Base-by-base conservation (phyloP, 805 yeast species). In the Candida awuae region DNA sequence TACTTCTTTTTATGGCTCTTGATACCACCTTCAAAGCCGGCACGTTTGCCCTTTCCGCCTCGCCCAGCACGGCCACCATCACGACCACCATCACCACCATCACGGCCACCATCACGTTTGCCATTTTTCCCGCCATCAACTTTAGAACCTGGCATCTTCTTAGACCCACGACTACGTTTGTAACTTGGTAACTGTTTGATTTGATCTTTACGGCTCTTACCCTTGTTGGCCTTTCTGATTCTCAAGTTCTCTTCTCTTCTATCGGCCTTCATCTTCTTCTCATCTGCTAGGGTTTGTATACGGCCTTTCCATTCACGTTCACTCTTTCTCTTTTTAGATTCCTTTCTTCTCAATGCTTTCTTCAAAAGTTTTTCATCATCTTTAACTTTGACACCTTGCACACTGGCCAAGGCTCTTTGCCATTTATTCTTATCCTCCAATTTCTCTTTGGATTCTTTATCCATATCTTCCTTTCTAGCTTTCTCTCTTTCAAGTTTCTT, bases 291-390 rank as follows among this genome's bases (percentile, higher is more conserved):
- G 27, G 71, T 71, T 51, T 80, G 83, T 57, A 84, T 80, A 49
- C 99, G 75, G 37, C 90, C 97, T 48, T 66, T 73, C 99, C 99
- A 92, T 61, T 90, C 95, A 37, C 76, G 66, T 53, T 86, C 95
- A 42, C 94, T 81, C 66, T 80, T 84, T 54, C 84, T 73, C 68
- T 92, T 92, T 55, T 73, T 71, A 45, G 83, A 77, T 51, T 85
- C 90, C 56, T 86, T 84, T 51, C 83, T 73, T 65, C 83, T 87
- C 45, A 90, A 61, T 2, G 97, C 84, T 59, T 85, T 90, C 53
- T 80, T 81, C 61, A 92, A 71, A 51, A 92, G 65, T 55, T 77
- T 80, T 58, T 90, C 97, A 59, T 90, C 94, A 61, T 92, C 96
- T 51, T 82, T 83, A 33, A 90, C 67, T 59, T 86, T 90, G 20